Percentiles rank a stretch among this genome's conserved stretches.
These are phyloP conservation scores for Irpex sp. DNA, from an alignment of 1,284 basidiomycete species.

Conservation along the genomic window DNA sequence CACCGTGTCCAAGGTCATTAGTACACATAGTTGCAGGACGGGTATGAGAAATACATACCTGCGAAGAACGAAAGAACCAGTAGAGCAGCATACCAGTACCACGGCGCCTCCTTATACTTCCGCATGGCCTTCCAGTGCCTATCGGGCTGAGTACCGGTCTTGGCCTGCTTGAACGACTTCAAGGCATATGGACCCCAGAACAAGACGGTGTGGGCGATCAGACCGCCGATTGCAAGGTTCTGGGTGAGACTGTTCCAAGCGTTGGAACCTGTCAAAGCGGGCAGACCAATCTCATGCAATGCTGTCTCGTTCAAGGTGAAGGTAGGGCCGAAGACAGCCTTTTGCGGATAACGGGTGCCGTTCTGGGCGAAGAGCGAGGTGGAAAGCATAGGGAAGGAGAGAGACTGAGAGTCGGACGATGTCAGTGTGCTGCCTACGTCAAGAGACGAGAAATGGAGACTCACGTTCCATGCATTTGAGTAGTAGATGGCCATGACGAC, in stretches of 20 bases:
- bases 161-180: constrained; percentile 47
- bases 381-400: constrained; percentile 59
- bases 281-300: constrained; percentile 49
- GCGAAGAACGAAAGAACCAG: constrained; percentile 49
- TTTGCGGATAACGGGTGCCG: constrained; percentile 54
- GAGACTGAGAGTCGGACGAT: constrained; percentile 32
- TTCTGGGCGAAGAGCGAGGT: constrained; percentile 57
- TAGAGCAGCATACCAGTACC: constrained; percentile 52
- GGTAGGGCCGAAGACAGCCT: constrained; percentile 46
- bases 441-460: constrained; percentile 13
- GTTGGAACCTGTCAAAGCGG: constrained; percentile 46
- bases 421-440: neutral
- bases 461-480: constrained; percentile 54
- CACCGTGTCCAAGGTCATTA: neutral
- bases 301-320: constrained; percentile 55
- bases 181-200: constrained; percentile 55
- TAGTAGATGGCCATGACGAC: constrained; percentile 57
- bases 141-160: constrained; percentile 45
- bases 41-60: constrained; percentile 30
- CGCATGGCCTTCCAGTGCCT: constrained; percentile 56
- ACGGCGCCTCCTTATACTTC: constrained; percentile 49
- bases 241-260: constrained; percentile 51
- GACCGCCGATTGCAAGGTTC: constrained; percentile 56
- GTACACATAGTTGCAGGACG: neutral
- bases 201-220: constrained; percentile 57